Base-by-base conservation (phyloP, 805 yeast species). In the Kuraishia cidri region DNA sequence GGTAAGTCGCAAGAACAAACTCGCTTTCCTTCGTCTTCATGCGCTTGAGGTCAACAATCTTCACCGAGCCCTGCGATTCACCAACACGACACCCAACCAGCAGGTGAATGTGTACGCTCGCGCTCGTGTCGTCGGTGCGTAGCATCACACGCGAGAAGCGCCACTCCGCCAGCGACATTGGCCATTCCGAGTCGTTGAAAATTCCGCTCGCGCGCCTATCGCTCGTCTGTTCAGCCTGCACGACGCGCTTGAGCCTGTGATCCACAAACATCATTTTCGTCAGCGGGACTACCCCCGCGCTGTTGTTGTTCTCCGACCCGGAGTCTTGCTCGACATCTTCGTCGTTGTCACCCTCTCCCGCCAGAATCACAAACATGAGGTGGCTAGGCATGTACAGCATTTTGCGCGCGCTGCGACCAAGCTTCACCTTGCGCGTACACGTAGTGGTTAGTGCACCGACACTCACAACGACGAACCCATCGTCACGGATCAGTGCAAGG, bases 81-180 rank as follows among this genome's bases (percentile, higher is more conserved):
- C 34, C 35, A 1, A 41, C 33, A 8, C 32, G 31, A 35, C 64
- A 60, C 1, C 67, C 66, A 15, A 63, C 34, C 7, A 62, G 37
- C 6, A 62, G 21, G 27, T 52, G 55, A 27, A 43, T 37, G 28
- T 46, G 53, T 6, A 39, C 37, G 1, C n/a, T 30, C 34, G 16
- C 30, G 29, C 9, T 12, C 16, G 20, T 31, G 31, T 28, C 29
- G 34, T 3, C 5, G 14, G 17, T 15, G 22, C 8, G 11, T 6
- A 13, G 21, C 20, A 9, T 19, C n/a, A 17, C n/a, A 7, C 30
- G 19, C 12, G 48, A 47, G 3, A 60, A 43, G 11, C 45, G 42
- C 68, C 66, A 62, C 30, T 52, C 54, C n/a, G 52, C 40, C 3
- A 62, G 18, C 6, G 52, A 42, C 6, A 48, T 24, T 1, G 63